Conservation (phyloP, 2,329 filamentous ascomycete species). For the Phialocephala sp. region DNA sequence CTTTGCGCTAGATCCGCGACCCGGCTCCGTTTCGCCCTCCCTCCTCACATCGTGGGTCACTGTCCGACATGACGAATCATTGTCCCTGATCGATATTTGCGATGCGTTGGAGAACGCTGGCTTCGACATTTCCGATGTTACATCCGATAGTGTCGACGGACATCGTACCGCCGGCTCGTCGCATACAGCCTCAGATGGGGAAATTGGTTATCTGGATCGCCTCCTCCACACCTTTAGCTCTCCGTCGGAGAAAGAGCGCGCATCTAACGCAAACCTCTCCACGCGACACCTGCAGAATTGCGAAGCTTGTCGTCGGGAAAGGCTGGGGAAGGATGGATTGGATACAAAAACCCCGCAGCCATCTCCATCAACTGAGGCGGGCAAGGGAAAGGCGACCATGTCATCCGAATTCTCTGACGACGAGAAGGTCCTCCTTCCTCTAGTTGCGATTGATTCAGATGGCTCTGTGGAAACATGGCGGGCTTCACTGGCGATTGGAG, state of each 20-base stretch:
- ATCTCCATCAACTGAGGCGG: not conserved
- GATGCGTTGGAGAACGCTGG: constrained; percentile 59
- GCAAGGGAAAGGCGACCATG: constrained; percentile 12
- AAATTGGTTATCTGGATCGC: constrained; percentile 39
- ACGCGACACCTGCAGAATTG: constrained; percentile 53
- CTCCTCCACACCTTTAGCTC: constrained; percentile 33
- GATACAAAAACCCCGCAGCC: constrained; percentile 3
- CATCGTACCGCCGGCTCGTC: constrained; percentile 10
- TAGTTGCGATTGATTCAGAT: constrained; percentile 46
- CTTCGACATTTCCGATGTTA: constrained; percentile 58
- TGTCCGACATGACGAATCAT: constrained; percentile 56
- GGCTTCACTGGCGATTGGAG: constrained; percentile 56
- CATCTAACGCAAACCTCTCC: constrained; percentile 30
- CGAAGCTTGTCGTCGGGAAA: constrained; percentile 53
- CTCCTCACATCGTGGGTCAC: constrained; percentile 74
- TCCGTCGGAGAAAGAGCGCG: constrained; percentile 6
- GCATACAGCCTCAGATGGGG: constrained; percentile 27
- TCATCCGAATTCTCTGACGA: constrained; percentile 3
- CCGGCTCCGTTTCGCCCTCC: constrained; percentile 68
- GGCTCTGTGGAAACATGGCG: constrained; percentile 50
- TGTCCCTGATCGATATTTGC: constrained; percentile 51
- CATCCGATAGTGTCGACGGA: constrained; percentile 23
- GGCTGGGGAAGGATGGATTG: constrained; percentile 34
- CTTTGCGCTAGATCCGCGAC: constrained; percentile 52
- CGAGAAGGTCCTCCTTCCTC: constrained; percentile 19